Percentiles rank a stretch among this genome's conserved stretches.
Evolutionary conservation across 192 early-diverging fungal genomes (phyloP).

Genomic region (Coemansia sp.): DNA sequence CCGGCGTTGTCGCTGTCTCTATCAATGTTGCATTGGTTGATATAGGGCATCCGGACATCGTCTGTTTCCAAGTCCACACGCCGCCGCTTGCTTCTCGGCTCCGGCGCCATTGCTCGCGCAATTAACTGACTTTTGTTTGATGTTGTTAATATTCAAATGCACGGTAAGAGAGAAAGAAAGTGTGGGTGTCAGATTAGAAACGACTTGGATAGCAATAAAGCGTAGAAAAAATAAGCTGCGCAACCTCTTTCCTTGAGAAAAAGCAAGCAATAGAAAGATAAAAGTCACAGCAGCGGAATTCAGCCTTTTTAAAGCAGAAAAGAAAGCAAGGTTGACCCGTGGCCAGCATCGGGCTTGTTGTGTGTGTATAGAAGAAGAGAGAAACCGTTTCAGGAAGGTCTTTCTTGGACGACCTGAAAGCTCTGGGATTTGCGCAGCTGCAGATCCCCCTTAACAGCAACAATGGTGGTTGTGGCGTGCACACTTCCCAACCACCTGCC

Average conservation of each 20-base stretch:
- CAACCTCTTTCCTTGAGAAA: neutral
- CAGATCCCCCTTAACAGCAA: neutral
- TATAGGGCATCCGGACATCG: neutral
- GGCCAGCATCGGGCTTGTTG: too few species aligned
- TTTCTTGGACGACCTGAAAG: neutral
- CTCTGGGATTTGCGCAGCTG: neutral
- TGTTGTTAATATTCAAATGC: neutral
- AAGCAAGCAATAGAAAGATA: neutral
- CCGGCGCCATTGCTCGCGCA: neutral
- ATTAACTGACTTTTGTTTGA: neutral
- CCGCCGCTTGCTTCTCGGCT: slow-evolving; percentile 8
- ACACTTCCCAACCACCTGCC: too few species aligned
- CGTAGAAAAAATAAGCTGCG: neutral
- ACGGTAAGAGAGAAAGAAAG: neutral
- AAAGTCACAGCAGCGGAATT: neutral
- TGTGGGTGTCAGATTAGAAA: neutral
- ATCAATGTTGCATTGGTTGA: neutral
- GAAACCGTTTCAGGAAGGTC: neutral
- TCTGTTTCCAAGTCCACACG: slow-evolving; percentile 2
- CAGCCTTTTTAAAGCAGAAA: neutral
- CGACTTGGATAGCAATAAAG: neutral
- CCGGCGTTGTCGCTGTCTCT: neutral
- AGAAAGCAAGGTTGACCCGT: neutral
- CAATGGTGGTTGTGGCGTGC: neutral
- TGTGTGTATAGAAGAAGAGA: neutral